These are phyloP conservation scores for Caryopteris hybrid DNA, from an alignment of 305 asterid genomes.

Conservation along the genomic window DNA sequence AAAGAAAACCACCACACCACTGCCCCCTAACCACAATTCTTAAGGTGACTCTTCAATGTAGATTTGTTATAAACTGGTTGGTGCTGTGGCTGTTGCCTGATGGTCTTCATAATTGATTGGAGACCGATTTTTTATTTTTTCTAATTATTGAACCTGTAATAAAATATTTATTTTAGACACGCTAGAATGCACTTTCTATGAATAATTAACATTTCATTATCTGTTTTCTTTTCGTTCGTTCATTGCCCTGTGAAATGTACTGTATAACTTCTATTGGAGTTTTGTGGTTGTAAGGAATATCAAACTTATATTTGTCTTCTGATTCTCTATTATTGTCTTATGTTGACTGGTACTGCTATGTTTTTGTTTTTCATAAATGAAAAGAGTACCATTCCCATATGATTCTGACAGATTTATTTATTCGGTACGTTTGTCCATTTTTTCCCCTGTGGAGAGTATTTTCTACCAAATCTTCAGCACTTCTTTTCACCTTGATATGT, in stretches of 20 bases:
- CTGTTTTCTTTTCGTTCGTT: background rate
- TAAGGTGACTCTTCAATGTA: too few relatives aligned
- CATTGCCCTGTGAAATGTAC: background rate
- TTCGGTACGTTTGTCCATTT: background rate
- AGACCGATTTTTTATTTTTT: background rate
- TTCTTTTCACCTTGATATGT: background rate
- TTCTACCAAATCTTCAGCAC: background rate
- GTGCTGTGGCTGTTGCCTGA: background rate
- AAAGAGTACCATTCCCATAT: too few relatives aligned
- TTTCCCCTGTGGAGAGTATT: background rate
- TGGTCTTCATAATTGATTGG: background rate
- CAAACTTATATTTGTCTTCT: background rate
- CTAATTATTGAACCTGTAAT: too few relatives aligned
- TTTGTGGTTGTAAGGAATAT: background rate
- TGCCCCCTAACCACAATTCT: too few relatives aligned
- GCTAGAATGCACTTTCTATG: background rate
- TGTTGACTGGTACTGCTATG: background rate
- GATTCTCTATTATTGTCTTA: background rate
- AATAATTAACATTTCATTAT: background rate
- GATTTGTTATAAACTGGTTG: background rate
- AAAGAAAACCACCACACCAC: too few relatives aligned
- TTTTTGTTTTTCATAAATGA: too few relatives aligned
- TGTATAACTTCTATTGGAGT: background rate
- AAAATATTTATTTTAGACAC: background rate
- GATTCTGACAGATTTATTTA: background rate